Conservation (phyloP, 345 rosid genomes). For the Linum trigynum region DNA sequence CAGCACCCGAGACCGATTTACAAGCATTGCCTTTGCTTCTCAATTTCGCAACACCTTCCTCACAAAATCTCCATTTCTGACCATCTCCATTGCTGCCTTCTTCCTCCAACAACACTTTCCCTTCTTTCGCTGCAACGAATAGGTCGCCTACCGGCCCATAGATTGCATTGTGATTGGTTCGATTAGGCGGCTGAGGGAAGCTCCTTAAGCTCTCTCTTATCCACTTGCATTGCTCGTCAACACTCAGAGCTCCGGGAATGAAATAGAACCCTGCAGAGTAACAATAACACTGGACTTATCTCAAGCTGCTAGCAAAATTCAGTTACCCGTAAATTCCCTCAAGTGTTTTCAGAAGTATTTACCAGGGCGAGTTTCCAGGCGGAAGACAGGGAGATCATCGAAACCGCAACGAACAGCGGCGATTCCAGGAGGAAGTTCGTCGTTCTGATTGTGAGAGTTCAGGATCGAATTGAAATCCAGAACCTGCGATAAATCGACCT, state of each 20-base stretch:
- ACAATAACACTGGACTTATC: neutral
- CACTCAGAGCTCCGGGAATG: constrained; percentile 55
- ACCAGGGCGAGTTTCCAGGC: constrained; percentile 71
- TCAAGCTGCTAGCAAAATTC: neutral
- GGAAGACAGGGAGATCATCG: constrained; percentile 34
- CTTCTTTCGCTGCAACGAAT: constrained; percentile 44
- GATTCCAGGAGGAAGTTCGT: constrained; percentile 47
- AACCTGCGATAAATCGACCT: constrained; percentile 64
- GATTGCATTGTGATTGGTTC: constrained; percentile 78
- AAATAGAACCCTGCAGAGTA: constrained; percentile 63
- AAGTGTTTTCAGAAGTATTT: neutral
- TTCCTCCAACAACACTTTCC: constrained; percentile 47
- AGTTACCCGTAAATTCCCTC: neutral
- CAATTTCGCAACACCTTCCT: constrained; percentile 21
- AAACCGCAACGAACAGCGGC: constrained; percentile 20
- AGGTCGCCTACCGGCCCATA: constrained; percentile 65
- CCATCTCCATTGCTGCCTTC: constrained; percentile 21
- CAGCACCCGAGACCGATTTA: constrained; percentile 39
- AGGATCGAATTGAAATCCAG: constrained; percentile 49
- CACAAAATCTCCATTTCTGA: constrained; percentile 48
- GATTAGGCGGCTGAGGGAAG: constrained; percentile 83
- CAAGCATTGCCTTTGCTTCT: constrained; percentile 30
- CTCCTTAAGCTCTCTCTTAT: constrained; percentile 59
- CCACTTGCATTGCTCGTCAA: constrained; percentile 82
- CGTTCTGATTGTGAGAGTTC: constrained; percentile 31